Evolutionary conservation across 1,139 yeast species (phyloP), one percentile per base, ranked within the genome.

Genomic region (Petasospora rhodanensis): DNA sequence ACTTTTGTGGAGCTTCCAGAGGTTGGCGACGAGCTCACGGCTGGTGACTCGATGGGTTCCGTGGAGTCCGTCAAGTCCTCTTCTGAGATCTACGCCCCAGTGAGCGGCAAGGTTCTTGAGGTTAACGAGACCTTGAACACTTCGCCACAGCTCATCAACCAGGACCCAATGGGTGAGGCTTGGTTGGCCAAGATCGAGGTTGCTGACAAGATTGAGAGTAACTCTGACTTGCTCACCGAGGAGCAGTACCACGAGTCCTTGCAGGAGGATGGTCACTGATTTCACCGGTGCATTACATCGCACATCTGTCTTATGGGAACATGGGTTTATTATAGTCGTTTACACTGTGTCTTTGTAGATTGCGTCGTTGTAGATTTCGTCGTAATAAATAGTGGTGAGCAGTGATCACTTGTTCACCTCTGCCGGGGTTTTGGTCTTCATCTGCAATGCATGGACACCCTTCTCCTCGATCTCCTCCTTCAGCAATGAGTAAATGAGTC

Each of bases 41-140:
- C 70, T 36, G 95, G 95, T 35, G 97, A 87, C 46, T 67, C 91
- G 12, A 68, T 91, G 55, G 96, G 96, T 14, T 83, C 95, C 19
- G 94, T 91, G 26, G 99, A 91, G 63, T 76, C 89, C 31, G 98
- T 91, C 55, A 91, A 91, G 66, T 77, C 91, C 40, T 96, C 98
- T 18, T 76, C 87, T 45, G 98, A 93, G 58, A 80, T 91, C 45
- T 91, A 89, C 62, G 68, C 89, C 14, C 99, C 99, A 34, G 83
- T 86, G 22, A 62, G 70, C 14, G 96, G 96, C 36, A 82, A 75
- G 49, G 68, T 91, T 28, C 46, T 79, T 37, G 96, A 79, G 47
- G 75, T 78, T 45, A 93, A 91, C 64, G 69, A 66, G 26, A 60
- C 51, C 15, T 70, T 91, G 49, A 81, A 76, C 47, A 75, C 73